Base-by-base conservation (phyloP, 1,284 basidiomycete genomes). In the Anthracocystis walkeri region DNA sequence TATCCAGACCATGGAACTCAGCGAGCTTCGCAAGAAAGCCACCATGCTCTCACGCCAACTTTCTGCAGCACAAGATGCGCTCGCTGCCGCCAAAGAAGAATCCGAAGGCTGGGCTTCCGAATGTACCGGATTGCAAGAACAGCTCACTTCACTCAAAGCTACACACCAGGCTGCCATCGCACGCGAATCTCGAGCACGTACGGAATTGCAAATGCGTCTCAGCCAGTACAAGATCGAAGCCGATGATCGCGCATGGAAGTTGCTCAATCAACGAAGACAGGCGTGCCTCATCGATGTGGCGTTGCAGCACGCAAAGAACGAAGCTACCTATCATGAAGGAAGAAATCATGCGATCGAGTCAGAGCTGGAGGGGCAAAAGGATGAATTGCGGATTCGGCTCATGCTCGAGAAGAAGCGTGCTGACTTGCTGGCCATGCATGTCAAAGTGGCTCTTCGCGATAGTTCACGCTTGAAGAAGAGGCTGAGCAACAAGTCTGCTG, bases 41-140 rank as follows among this genome's bases (percentile, higher is more conserved):
- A 46, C 50, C 35, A 3, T 38, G 1, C 60, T 70, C 10, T 33
- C 48, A 3, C 68, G 61, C 52, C 61, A 76, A 7, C 62, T 76
- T 25, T 46, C 50, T 10, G 38, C 44, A 0, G 46, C 52, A 1
- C 57, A 68, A 16, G 65, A 76, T 23, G 73, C 67, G 31, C 67
- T 75, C 44, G 41, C 55, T 20, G 50, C 72, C 10, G 72, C 72
- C 25, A 65, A 67, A 27, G 74, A 76, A 31, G 74, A 76, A 10
- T 68, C 65, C 8, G 74, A 76, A 45, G 74, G 74, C 41, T 76
- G 74, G 74, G 68, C 65, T 7, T 71, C 68, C 35, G 73, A 75
- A 29, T 75, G 73, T 58, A 65, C 63, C 18, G 67, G 64, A 25
- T 41, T 75, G 48, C 67, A 75, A 33, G 73, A 62, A 25, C 73